These are phyloP conservation scores for Gamsiella multidivaricata DNA, from an alignment of 192 early-diverging fungal genomes.

Conservation along the genomic window DNA sequence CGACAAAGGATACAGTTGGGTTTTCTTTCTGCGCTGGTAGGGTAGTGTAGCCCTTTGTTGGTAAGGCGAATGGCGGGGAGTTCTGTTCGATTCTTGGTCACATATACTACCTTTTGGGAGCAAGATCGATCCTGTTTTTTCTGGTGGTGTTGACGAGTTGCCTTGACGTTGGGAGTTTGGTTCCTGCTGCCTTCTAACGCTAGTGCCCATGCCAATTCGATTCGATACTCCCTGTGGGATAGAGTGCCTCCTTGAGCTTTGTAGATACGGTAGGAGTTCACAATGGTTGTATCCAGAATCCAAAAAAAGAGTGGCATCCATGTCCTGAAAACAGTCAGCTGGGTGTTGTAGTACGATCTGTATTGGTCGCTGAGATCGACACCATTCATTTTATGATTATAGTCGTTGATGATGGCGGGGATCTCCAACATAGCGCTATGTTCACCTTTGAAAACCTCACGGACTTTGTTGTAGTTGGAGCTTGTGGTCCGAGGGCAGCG, in stretches of 20 bases:
- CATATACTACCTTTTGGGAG: no score
- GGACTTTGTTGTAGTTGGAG: conserved; percentile 4
- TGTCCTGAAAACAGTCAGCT: conserved; percentile 17
- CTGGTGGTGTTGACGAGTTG: not conserved
- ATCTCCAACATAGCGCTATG: conserved; percentile 4
- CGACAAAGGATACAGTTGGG: not conserved
- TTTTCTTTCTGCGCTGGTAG: not conserved
- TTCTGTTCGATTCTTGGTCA: not conserved
- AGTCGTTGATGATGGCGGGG: conserved; percentile 27
- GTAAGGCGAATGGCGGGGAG: conserved; percentile 2
- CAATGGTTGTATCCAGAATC: conserved; percentile 20
- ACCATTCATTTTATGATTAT: conserved; percentile 43
- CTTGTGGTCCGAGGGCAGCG: conserved; percentile 16
- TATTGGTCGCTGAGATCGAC: conserved; percentile 31
- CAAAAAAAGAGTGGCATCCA: conserved; percentile 39
- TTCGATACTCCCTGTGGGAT: conserved; percentile 9
- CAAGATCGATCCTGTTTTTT: no score
- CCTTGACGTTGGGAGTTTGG: conserved; percentile 1
- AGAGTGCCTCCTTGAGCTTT: conserved; percentile 1
- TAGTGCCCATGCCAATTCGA: conserved; percentile 19
- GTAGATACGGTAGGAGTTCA: conserved; percentile 19
- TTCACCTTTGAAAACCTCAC: conserved; percentile 12
- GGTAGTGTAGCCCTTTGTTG: not conserved
- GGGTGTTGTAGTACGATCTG: conserved; percentile 27
- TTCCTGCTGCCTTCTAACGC: not conserved